phyloP scores from a whole-genome alignment of 2,329 filamentous ascomycete genomes.

The Colletotrichum lindemuthianum region DNA sequence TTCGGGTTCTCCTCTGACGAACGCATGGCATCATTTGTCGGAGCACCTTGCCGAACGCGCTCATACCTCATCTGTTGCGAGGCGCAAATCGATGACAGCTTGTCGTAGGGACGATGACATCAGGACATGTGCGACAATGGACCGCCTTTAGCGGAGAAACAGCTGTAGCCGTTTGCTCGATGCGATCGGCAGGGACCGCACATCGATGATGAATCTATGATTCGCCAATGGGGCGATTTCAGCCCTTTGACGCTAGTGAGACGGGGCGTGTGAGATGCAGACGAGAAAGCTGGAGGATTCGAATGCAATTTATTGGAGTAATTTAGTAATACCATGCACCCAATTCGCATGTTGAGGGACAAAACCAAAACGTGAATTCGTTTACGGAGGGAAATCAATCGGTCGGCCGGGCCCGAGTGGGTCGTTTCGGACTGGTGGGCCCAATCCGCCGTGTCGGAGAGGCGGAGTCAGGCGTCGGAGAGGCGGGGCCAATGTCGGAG shows the following conservation, averaged over 20 bases:
- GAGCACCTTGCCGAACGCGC: background rate
- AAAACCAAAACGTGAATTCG: no score
- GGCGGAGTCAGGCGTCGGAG: background rate
- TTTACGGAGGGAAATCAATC: no score
- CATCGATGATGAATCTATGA: constrained; percentile 30
- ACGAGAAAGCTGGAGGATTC: background rate
- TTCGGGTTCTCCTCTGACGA: constrained; percentile 10
- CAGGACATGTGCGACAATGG: constrained; percentile 13
- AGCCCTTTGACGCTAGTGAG: background rate
- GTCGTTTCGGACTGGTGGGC: no score
- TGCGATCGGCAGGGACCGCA: constrained; percentile 30
- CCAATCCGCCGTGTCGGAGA: no score
- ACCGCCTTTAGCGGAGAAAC: constrained; percentile 2
- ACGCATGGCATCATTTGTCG: constrained; percentile 32
- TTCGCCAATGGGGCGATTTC: constrained; percentile 22
- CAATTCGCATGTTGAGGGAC: no score
- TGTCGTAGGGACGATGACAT: constrained; percentile 33
- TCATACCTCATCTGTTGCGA: constrained; percentile 5
- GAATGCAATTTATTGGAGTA: no score
- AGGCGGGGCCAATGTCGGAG: background rate
- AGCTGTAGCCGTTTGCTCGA: background rate
- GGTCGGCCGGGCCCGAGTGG: no score
- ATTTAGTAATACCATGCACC: no score
- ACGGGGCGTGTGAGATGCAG: background rate
- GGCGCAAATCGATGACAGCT: constrained; percentile 36